Evolutionary conservation across 73 alveolate species (phyloP), one percentile per base, ranked within the genome.

Genomic region (Uronychia binucleata): DNA sequence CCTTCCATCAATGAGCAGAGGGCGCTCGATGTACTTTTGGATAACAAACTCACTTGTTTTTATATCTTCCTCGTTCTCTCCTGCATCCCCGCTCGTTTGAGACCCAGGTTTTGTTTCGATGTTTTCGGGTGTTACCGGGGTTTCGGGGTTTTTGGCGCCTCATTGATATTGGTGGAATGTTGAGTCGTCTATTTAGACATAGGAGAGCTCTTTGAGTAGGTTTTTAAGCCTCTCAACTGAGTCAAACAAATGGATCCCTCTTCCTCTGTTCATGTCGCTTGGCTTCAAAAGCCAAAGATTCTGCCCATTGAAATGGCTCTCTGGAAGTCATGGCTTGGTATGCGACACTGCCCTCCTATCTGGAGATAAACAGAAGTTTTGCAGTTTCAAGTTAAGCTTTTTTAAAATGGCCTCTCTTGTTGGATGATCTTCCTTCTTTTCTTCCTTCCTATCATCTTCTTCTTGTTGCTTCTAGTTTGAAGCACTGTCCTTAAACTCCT

Each of bases 271-370:
- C 84, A 97, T 87, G 76, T 96, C 93, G 14, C 98, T 95, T 31
- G 98, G 97, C 92, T 97, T 97, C 59, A 97, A 78, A 32, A 97
- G 57, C 99, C 99, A 97, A 34, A 97, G 86, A 81, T 97, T 95
- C 75, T 88, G 92, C 8, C 98, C 98, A 28, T 93, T 92, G 77
- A 90, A 96, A 93, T 90, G 96, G 28, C 90, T 77, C 19, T 77
- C 34, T 0, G 94, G 94, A 87, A 88, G 80, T 27, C 76, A 60
- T 28, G 57, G 57, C 59, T 31, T 88, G 29, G 82, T 31, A 30
- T 79, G 78, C 32, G 32, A 26, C 1, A 26, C 78, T 67, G 34
- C 78, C 26, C 34, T 8, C 1, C 78, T 5, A 5, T 67, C 32
- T 11, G 67, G 67, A 46, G 67, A 46, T 5, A 46, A 46, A 46